phyloP scores from a whole-genome alignment of 257 asterid genomes.

The Nicotiana paniculata region DNA sequence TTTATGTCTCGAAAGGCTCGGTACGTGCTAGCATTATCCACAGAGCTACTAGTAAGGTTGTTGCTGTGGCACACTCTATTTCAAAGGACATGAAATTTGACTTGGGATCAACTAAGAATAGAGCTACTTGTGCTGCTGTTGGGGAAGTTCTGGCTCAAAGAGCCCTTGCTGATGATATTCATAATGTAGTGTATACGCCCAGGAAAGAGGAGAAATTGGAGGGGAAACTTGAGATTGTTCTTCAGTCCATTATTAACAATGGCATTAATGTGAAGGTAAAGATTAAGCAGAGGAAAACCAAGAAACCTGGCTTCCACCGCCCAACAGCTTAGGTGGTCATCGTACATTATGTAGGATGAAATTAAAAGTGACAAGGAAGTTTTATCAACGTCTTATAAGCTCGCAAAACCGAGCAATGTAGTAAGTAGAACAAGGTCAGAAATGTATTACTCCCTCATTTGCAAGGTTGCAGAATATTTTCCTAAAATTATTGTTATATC shows the following conservation, averaged over 20 bases:
- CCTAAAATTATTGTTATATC: background rate
- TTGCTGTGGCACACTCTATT: slow-evolving; percentile 70
- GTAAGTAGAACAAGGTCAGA: background rate
- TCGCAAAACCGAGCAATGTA: background rate
- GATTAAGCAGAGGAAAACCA: slow-evolving; percentile 54
- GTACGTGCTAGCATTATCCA: slow-evolving; percentile 79
- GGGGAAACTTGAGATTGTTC: slow-evolving; percentile 66
- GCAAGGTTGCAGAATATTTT: background rate
- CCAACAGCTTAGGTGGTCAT: slow-evolving; percentile 16
- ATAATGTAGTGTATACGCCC: slow-evolving; percentile 68
- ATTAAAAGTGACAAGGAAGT: background rate
- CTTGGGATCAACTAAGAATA: slow-evolving; percentile 63
- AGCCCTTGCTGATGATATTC: slow-evolving; percentile 78
- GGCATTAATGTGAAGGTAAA: slow-evolving; percentile 78
- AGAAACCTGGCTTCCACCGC: slow-evolving; percentile 21
- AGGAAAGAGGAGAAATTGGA: slow-evolving; percentile 64
- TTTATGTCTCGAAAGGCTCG: slow-evolving; percentile 58
- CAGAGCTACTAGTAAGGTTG: slow-evolving; percentile 84
- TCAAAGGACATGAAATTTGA: slow-evolving; percentile 88
- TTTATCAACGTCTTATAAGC: background rate
- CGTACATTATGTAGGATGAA: background rate
- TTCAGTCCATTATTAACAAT: slow-evolving; percentile 47
- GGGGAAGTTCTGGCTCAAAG: slow-evolving; percentile 69
- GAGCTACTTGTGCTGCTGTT: slow-evolving; percentile 50
- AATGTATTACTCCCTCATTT: background rate